Base-by-base conservation (phyloP, 2,329 filamentous ascomycete species). In the Diplocarpon mali region DNA sequence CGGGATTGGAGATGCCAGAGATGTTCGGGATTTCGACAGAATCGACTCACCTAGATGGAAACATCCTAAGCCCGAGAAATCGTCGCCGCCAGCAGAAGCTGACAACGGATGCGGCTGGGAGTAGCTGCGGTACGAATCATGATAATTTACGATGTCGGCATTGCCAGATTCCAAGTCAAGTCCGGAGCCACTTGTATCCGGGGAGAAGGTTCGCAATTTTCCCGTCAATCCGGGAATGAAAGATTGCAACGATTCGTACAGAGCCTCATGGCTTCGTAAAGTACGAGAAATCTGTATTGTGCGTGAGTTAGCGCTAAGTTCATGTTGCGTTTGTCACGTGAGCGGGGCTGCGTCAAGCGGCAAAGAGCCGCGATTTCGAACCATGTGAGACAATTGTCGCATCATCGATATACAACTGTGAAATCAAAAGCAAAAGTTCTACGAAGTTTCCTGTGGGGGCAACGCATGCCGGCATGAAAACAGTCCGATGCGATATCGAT, bases 11-110 rank as follows among this genome's bases (percentile, higher is more conserved):
- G n/a, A 24, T 24, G 20, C 20, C 7, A 24, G 20, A 24, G 20
- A 4, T 24, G 4, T 24, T 4, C 20, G 7, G n/a, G 20, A 24
- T 24, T 24, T 24, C 4, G 8, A 9, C 2, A 20, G 2, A 1
- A 5, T 24, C 11, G 11, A 20, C 28, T 12, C 16, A 4, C 59
- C 59, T 1, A 62, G 40, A 35, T 56, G 59, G 35, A 61, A 60
- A 15, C 58, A 61, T 17, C 59, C 59, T 2, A 60, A 36, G 1
- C 54, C 57, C 1, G 51, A 49, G 30, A 53, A 57, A 14, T 55
- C 51, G 9, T 51, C 28, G 8, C 55, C 55, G 46, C 43, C 37
- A 9, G 46, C 35, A 15, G 55, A 56, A 11, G 43, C 32, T 7
- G 53, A 55, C 3, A 56, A 40, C 9, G 53, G 52, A 36, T 51